Evolutionary conservation across 345 rosid genomes (phyloP), one percentile per base, ranked within the genome.

Genomic region (Eucalyptus melliodora): DNA sequence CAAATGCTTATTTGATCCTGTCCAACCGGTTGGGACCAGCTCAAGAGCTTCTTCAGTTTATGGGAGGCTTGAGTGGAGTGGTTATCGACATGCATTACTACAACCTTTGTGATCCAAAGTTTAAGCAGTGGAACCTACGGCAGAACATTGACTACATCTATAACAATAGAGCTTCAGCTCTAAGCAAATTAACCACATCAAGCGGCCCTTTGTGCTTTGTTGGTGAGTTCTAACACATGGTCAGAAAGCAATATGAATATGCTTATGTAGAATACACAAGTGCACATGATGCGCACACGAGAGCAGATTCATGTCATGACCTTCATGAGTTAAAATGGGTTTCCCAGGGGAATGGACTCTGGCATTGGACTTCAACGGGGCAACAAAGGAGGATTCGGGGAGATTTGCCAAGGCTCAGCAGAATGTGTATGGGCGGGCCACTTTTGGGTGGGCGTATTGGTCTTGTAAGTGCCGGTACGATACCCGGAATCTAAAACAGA

Each of bases 1-100:
- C 40, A n/a, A 60, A n/a, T 56, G 94, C 91, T 65, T 91, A 91
- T 62, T 92, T 91, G 89, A 89, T 94, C 59, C 87, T 93, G 50
- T 90, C 93, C 8, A 91, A 87, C 83, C 91, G 94, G 9, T 83
- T 91, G 23, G 77, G 40, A 65, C 40, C 40, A n/a, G 6, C 19
- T 34, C 77, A 67, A 67, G 40, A 67, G 40, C 40, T 31, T 17
- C 21, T 67, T 67, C 23, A 67, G 40, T n/a, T n/a, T 16, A 2
- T 19, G 40, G 34, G 40, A 67, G 21, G 21, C 80, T 16, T 67
- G 40, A 67, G 80, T 37, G 40, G 80, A n/a, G 80, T n/a, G 21
- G 80, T 67, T 16, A 67, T 67, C 21, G 80, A 31, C 40, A 37
- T 67, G 23, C 80, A 67, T 67, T 67, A 67, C 40, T 67, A 4